A percentile compares a stretch with the other conserved stretches of the same genome.
Conservation (phyloP, 2,329 filamentous ascomycete genomes). For the Lecanicillium sp. region DNA sequence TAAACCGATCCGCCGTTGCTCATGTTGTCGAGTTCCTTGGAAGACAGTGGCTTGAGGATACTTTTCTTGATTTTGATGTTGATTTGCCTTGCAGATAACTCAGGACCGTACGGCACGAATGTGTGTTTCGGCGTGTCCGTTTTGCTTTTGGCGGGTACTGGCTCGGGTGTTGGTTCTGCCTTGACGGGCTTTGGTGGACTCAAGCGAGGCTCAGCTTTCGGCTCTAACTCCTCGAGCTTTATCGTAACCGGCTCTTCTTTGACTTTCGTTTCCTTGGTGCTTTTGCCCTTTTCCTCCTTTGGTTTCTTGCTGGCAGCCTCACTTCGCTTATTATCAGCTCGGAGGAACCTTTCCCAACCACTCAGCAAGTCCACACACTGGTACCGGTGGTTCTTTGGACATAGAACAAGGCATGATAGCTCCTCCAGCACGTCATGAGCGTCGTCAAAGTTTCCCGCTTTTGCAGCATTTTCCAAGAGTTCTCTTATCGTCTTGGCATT, state of each 20-base stretch:
- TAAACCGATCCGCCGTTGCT: constrained; percentile 14
- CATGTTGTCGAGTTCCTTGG: not conserved
- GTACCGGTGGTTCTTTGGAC: not conserved
- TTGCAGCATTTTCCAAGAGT: constrained; percentile 10
- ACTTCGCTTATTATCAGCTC: too few relatives aligned
- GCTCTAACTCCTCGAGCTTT: too few relatives aligned
- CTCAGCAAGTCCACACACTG: constrained; percentile 2
- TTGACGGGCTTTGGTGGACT: not conserved
- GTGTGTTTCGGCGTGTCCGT: constrained; percentile 6
- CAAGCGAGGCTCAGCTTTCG: too few relatives aligned
- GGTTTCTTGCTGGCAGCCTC: not conserved
- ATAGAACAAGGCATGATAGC: constrained; percentile 15
- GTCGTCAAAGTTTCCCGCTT: constrained; percentile 9
- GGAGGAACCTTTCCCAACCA: constrained; percentile 12
- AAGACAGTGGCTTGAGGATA: constrained; percentile 8
- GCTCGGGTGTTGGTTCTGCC: not conserved
- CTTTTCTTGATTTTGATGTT: constrained; percentile 13
- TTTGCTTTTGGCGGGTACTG: not conserved
- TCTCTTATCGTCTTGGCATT: not conserved
- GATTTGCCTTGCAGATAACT: constrained; percentile 5
- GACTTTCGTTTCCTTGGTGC: not conserved
- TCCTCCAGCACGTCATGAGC: constrained; percentile 10
- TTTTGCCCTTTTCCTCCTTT: not conserved
- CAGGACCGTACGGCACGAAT: constrained; percentile 12
- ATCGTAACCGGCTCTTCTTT: not conserved